Conservation (phyloP, 768 basidiomycete species). For the Fistulinella prunicolor region DNA sequence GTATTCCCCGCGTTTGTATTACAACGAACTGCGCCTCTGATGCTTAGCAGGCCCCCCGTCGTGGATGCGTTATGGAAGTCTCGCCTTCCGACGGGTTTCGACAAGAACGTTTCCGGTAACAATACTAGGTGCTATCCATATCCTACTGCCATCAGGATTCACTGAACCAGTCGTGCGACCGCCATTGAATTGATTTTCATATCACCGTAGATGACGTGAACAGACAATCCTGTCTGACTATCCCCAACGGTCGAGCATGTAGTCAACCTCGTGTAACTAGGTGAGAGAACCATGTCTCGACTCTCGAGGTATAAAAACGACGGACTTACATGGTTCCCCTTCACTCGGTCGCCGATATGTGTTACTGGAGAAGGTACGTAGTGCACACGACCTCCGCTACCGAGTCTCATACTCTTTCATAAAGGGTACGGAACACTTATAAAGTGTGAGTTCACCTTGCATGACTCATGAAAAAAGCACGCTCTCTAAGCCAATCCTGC, state of each 20-base stretch:
- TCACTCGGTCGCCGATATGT: constrained; percentile 40
- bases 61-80: constrained; percentile 32
- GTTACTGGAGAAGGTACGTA: constrained; percentile 58
- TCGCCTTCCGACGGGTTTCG: constrained; percentile 29
- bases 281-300: constrained; percentile 23
- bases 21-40: constrained; percentile 10
- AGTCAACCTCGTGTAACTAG: constrained; percentile 29
- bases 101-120: constrained; percentile 26
- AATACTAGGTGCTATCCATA: constrained; percentile 12
- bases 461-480: background rate
- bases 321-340: background rate
- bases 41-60: constrained; percentile 17
- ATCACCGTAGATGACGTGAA: constrained; percentile 30
- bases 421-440: constrained; percentile 57
- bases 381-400: background rate
- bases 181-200: constrained; percentile 26
- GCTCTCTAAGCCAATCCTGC: constrained; percentile 2
- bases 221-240: constrained; percentile 13
- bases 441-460: constrained; percentile 37
- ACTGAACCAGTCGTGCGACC: constrained; percentile 28
- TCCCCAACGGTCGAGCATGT: constrained; percentile 25
- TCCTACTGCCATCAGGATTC: constrained; percentile 17
- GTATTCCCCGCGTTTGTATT: constrained; percentile 7
- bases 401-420: constrained; percentile 17
- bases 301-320: constrained; percentile 30